Base-by-base conservation (phyloP, 2,329 filamentous ascomycete species). In the Xylariales sp. region DNA sequence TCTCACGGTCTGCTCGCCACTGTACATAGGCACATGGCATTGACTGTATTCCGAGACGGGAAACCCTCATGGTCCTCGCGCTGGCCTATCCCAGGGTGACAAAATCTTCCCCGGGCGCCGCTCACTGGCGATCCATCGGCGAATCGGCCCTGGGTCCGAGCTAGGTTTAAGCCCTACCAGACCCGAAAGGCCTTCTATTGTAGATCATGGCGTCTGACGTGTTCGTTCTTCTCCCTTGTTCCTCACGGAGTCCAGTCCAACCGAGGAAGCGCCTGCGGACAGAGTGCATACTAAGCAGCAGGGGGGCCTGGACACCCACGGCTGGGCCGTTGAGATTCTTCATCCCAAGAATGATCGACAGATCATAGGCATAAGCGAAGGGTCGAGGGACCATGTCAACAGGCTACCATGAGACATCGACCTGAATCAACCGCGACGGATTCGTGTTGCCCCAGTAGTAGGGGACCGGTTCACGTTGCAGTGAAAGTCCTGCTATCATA, bases 381-480 rank as follows among this genome's bases (percentile, higher is more conserved):
- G 24, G 38, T 29, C 31, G 38, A 38, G 48, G 46, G 38, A 31
- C 32, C 39, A 50, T 50, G 39, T 31, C 46, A 33, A 40, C 43
- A 47, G 47, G 37, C 47, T 42, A 45, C n/a, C n/a, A n/a, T 49
- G 48, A 54, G 52, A 55, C 50, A 41, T 49, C 49, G 43, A 47
- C 46, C 46, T 46, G 48, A 49, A 52, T 42, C 41, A 16, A 38
- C 44, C 52, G 47, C 47, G 42, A 48, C 42, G 36, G 31, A 6
- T 19, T 31, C n/a, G 37, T 21, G 7, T 11, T 14, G 19, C 15
- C 29, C 10, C 10, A 29, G 9, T 21, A 20, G 38, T 24, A 33
- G 21, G 22, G 15, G 38, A 25, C 28, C 38, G 38, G 18, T 19
- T 22, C 38, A 24, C 6, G 8, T 21, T 14, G n/a, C 29, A 16